Conservation (phyloP, 1,284 basidiomycete genomes). For the Fistulinella staudtii region DNA sequence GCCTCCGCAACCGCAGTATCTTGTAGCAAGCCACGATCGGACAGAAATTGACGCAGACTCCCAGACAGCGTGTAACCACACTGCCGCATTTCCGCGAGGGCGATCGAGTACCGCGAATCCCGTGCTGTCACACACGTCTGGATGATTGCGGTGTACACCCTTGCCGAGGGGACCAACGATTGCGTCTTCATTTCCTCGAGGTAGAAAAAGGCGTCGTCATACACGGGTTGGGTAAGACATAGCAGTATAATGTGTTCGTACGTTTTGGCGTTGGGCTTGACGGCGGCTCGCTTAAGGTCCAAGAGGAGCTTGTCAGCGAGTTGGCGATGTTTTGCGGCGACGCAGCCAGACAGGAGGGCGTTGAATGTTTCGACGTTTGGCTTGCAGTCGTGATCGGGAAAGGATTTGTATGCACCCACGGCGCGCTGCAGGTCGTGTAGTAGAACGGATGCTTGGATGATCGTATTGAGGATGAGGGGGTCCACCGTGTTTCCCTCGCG, state of each 20-base stretch:
- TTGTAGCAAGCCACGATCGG: constrained; percentile 9
- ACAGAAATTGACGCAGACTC: constrained; percentile 35
- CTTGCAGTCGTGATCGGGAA: constrained; percentile 49
- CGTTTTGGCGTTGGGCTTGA: constrained; percentile 55
- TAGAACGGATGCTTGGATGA: constrained; percentile 62
- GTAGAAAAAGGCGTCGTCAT: constrained; percentile 86
- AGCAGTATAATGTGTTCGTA: constrained; percentile 68
- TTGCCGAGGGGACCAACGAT: constrained; percentile 49
- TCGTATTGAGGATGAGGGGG: constrained; percentile 56
- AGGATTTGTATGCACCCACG: constrained; percentile 69
- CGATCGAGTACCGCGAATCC: constrained; percentile 65
- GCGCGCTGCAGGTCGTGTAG: constrained; percentile 72
- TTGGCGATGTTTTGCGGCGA: constrained; percentile 49
- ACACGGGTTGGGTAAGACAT: constrained; percentile 64
- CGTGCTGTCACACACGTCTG: constrained; percentile 51
- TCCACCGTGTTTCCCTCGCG: constrained; percentile 52
- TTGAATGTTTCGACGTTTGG: constrained; percentile 71
- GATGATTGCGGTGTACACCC: constrained; percentile 61
- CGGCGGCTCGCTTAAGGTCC: constrained; percentile 54
- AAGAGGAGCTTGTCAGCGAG: constrained; percentile 59
- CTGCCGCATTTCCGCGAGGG: constrained; percentile 66
- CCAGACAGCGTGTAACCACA: constrained; percentile 40
- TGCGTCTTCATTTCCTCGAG: constrained; percentile 81
- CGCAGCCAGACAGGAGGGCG: constrained; percentile 62
- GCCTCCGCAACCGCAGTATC: background rate